Percentiles rank a stretch among this genome's conserved stretches.
These are phyloP conservation scores for Parastagonospora avenae DNA, from an alignment of 2,329 filamentous ascomycete genomes.

Conservation along the genomic window DNA sequence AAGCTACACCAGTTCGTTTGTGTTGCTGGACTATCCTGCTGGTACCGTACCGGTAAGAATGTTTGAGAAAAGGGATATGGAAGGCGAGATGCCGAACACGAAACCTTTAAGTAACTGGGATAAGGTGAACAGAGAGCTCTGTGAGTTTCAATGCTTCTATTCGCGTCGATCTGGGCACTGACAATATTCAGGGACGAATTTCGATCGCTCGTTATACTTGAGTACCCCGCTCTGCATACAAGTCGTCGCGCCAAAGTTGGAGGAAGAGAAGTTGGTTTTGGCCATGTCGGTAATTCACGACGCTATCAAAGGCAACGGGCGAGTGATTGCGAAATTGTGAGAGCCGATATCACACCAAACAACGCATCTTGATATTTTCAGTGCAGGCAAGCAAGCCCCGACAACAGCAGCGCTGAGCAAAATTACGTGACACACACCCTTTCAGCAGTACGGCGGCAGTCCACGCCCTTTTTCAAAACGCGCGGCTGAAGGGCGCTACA, in stretches of 20 bases:
- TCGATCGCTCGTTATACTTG: conserved; percentile 60
- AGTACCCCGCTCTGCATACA: conserved; percentile 62
- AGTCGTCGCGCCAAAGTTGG: conserved; percentile 60
- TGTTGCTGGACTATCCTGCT: conserved; percentile 67
- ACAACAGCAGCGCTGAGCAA: not conserved
- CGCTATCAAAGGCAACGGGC: conserved; percentile 38
- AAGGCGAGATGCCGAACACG: conserved; percentile 50
- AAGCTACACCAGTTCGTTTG: conserved; percentile 66
- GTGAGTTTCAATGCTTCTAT: conserved; percentile 39
- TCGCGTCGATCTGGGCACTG: not conserved
- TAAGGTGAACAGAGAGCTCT: conserved; percentile 63
- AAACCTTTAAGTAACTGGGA: conserved; percentile 62
- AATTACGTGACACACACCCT: not conserved
- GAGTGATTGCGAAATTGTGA: conserved; percentile 19
- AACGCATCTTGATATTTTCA: too few relatives aligned
- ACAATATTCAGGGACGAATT: conserved; percentile 46
- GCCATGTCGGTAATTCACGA: conserved; percentile 61
- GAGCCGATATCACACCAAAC: too few relatives aligned
- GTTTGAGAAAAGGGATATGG: conserved; percentile 57
- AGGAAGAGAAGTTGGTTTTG: conserved; percentile 59
- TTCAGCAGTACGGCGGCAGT: not conserved
- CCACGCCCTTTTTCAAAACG: not conserved
- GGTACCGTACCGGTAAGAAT: conserved; percentile 61
- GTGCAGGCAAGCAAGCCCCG: too few relatives aligned
- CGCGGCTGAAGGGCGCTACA: conserved; percentile 7